Base-by-base conservation (phyloP, 2,329 filamentous ascomycete species). In the Fusarium sp. region DNA sequence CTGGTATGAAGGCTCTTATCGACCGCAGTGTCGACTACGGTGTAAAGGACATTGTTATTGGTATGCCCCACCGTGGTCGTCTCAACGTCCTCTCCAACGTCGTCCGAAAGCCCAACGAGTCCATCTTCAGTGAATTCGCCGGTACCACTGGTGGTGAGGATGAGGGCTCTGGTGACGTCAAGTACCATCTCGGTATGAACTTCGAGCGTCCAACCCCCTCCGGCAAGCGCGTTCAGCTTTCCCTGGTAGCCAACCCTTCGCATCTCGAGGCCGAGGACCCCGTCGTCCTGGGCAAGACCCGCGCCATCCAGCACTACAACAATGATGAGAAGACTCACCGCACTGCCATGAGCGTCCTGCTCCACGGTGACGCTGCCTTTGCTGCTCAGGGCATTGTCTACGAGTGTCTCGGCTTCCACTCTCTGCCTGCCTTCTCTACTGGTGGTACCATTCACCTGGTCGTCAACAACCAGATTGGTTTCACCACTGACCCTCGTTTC, bases 151-250 rank as follows among this genome's bases (percentile, higher is more conserved):
- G 93, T 78, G 93, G 93, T 57, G 92, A 93, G 73, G 96, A 98
- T 74, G 95, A 99, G 84, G 96, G 96, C 63, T 98, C 96, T 61
- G 96, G 96, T 76, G 96, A 99, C 80, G 96, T 99, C 82, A 99
- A 99, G 84, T 99, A 99, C 85, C 96, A 99, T 85, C 86, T 99
- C 76, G 96, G 96, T 79, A 99, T 99, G 96, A 99, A 99, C 87
- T 99, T 99, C 74, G 96, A 99, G 85, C 94, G 96, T 69, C 96
- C 96, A 56, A 99, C 96, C 11, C 96, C 96, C 62, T 98, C 95
- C 43, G 96, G 96, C 76, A 98, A 98, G 89, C 96, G 96, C 70
- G 96, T 99, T n/a, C 96, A 99, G 85, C 90, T 99, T 56, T 99
- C 96, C 66, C 89, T 99, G 51, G 96, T 99, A 64, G 96, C 96